phyloP scores from a whole-genome alignment of 106 monocot genomes.

The Dioscorea zingiberensis region DNA sequence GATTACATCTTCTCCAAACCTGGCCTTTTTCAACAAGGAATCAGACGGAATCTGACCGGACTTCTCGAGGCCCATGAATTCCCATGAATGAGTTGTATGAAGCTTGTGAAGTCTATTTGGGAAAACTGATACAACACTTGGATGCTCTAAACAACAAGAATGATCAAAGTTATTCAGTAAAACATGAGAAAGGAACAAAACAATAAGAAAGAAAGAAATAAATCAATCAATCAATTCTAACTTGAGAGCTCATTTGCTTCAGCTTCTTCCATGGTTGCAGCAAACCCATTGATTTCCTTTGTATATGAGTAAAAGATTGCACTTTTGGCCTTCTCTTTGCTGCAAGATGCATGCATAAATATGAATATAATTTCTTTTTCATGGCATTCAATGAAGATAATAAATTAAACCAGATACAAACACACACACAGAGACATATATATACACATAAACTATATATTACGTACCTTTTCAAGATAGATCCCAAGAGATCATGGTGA shows the following conservation, averaged over 20 bases:
- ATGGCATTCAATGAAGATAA: too few species aligned
- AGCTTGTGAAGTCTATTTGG: constrained; percentile 35
- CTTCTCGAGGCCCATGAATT: constrained; percentile 42
- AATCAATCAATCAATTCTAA: neutral
- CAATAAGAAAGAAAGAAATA: neutral
- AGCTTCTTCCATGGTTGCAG: constrained; percentile 56
- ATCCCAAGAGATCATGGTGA: constrained; percentile 42
- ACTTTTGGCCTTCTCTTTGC: constrained; percentile 44
- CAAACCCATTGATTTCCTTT: constrained; percentile 66
- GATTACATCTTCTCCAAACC: constrained; percentile 58
- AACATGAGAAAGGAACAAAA: too few species aligned
- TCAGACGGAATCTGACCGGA: constrained; percentile 6
- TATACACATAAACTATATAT: neutral
- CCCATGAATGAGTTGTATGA: constrained; percentile 68
- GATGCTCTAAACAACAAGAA: constrained; percentile 23
- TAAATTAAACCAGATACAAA: too few species aligned
- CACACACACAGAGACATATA: neutral
- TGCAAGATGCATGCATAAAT: neutral
- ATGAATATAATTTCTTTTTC: too few species aligned
- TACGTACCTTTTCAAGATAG: constrained; percentile 39
- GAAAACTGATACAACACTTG: constrained; percentile 48
- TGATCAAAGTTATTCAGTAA: neutral
- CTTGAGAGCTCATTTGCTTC: constrained; percentile 36
- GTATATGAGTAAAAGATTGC: constrained; percentile 76
- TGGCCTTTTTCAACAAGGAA: constrained; percentile 59